Conservation (phyloP, 2,329 filamentous ascomycete genomes). For the Aspergillus alliaceus region DNA sequence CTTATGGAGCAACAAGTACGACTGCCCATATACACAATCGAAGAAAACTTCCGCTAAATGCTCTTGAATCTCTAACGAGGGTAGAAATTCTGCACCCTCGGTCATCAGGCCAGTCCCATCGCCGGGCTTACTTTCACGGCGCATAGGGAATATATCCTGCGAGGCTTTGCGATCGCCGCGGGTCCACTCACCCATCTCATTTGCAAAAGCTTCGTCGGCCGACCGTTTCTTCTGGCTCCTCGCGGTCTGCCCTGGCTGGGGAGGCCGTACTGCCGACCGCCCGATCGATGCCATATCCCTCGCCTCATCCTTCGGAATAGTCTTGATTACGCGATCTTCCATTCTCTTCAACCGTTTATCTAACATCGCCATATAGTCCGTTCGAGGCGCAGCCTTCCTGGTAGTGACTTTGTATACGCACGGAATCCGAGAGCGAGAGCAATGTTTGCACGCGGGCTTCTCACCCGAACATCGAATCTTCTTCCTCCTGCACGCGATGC, state of each 20-base stretch:
- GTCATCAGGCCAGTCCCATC: conserved; percentile 76
- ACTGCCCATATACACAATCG: conserved; percentile 91
- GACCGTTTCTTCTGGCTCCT: conserved; percentile 74
- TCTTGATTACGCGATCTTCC: conserved; percentile 97
- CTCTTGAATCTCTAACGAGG: conserved; percentile 83
- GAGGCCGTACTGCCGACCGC: conserved; percentile 81
- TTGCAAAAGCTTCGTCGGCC: conserved; percentile 83
- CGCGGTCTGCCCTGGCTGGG: conserved; percentile 57
- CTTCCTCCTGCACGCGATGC: conserved; percentile 92
- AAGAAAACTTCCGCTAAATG: conserved; percentile 95
- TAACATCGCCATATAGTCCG: conserved; percentile 98
- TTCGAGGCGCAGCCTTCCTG: conserved; percentile 87
- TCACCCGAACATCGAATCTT: conserved; percentile 98
- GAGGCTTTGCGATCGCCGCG: conserved; percentile 55
- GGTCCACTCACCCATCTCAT: conserved; percentile 80
- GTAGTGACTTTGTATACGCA: conserved; percentile 98
- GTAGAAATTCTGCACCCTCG: conserved; percentile 80
- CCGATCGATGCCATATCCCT: conserved; percentile 67
- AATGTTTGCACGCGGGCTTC: conserved; percentile 97
- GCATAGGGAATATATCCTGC: conserved; percentile 52
- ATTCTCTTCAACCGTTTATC: conserved; percentile 94
- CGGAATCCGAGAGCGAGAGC: conserved; percentile 83
- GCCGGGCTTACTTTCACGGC: conserved; percentile 60
- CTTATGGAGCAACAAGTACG: conserved; percentile 92
- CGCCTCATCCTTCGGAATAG: conserved; percentile 83